Conservation (phyloP, 352 stramenopile species). For the Globisporangium megalacanthum region DNA sequence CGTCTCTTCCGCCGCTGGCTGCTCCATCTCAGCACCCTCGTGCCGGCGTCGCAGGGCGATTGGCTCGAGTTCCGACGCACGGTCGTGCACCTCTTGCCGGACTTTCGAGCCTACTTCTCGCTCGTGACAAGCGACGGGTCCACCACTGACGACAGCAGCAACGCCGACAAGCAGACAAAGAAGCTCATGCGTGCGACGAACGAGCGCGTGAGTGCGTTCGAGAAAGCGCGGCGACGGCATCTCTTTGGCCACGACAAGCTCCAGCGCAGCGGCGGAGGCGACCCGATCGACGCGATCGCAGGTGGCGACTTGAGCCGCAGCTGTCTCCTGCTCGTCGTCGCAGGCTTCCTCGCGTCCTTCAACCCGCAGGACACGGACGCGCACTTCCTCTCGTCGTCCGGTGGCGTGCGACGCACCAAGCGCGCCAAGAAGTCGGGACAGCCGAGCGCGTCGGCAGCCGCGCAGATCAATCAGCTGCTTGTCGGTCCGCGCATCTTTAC, state of each 20-base stretch:
- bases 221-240: constrained; percentile 44
- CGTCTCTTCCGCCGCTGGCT: constrained; percentile 52
- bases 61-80: constrained; percentile 60
- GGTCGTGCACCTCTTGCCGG: constrained; percentile 47
- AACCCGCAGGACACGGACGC: constrained; percentile 72
- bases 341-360: constrained; percentile 72
- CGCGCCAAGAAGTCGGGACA: constrained; percentile 30
- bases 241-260: constrained; percentile 66
- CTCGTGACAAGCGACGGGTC: constrained; percentile 2
- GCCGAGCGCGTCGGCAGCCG: constrained; percentile 21
- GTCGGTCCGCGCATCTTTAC: constrained; percentile 72
- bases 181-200: constrained; percentile 35
- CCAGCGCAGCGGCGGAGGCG: constrained; percentile 12
- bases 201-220: constrained; percentile 26
- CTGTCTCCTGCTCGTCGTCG: constrained; percentile 67
- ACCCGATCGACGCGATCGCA: constrained; percentile 41
- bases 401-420: constrained; percentile 44
- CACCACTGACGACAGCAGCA: constrained; percentile 5
- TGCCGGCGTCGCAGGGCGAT: constrained; percentile 46
- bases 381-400: constrained; percentile 65
- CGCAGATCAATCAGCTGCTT: constrained; percentile 54
- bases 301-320: constrained; percentile 55
- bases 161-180: constrained; percentile 15
- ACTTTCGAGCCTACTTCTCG: constrained; percentile 28
- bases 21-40: constrained; percentile 34